These are phyloP conservation scores for Fraxinus velutina DNA, from an alignment of 305 asterid species.

Conservation along the genomic window DNA sequence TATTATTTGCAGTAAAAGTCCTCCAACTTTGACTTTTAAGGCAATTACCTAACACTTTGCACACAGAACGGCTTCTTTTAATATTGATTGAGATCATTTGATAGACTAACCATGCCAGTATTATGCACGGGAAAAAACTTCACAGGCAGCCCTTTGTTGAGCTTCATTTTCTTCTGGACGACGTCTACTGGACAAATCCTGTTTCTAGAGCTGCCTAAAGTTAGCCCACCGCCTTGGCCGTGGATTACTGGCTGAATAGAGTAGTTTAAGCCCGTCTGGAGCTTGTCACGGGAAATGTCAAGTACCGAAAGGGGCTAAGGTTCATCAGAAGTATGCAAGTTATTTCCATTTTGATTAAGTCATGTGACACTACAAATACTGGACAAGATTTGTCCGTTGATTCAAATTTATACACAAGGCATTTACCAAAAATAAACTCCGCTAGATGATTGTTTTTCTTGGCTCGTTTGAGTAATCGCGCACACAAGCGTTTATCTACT, in stretches of 20 bases:
- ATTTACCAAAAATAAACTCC: background rate
- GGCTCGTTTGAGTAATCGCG: background rate
- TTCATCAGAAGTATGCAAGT: background rate
- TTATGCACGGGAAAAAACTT: slow-evolving; percentile 25
- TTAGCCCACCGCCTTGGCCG: slow-evolving; percentile 33
- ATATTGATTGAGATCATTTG: slow-evolving; percentile 25
- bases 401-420: background rate
- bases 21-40: too few relatives aligned
- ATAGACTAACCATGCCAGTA: slow-evolving; percentile 1
- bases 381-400: background rate
- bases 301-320: slow-evolving; percentile 13
- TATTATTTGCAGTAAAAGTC: too few relatives aligned
- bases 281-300: slow-evolving; percentile 27
- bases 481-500: background rate
- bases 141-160: slow-evolving; percentile 20
- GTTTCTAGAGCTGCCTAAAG: slow-evolving; percentile 7
- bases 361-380: background rate
- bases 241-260: slow-evolving; percentile 23
- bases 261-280: slow-evolving; percentile 29
- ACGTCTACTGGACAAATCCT: background rate
- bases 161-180: slow-evolving; percentile 16
- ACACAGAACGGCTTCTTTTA: slow-evolving; percentile 1
- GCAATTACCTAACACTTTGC: background rate
- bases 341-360: background rate
- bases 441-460: background rate